These are phyloP conservation scores for Pseudogymnoascus destructans DNA, from an alignment of 2,329 filamentous ascomycete species.

Conservation along the genomic window DNA sequence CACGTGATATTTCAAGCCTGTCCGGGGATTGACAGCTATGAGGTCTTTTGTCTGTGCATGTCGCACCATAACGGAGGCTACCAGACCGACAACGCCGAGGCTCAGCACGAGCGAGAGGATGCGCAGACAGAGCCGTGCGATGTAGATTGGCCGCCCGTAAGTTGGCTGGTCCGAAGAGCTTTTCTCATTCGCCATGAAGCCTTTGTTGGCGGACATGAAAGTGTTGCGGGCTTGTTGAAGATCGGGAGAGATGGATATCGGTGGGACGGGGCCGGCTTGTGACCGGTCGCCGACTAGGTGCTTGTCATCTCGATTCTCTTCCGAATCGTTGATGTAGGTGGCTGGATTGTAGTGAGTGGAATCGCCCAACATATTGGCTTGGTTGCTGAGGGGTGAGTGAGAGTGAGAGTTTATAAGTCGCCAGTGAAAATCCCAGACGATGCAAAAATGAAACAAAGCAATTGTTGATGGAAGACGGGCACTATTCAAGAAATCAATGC, in stretches of 20 bases:
- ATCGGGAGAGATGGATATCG: not conserved
- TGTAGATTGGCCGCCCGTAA: not conserved
- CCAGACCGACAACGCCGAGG: not conserved
- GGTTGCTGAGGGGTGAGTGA: not conserved
- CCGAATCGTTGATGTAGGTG: not conserved
- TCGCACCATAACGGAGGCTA: not conserved
- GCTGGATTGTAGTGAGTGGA: conserved; percentile 2
- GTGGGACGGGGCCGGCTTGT: not conserved
- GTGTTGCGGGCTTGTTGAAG: not conserved
- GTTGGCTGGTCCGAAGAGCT: not conserved
- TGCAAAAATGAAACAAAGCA: not conserved
- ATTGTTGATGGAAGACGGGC: not conserved
- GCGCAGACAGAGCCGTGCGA: not conserved
- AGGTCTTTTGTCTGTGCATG: not conserved
- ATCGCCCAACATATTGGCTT: not conserved
- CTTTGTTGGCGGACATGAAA: conserved; percentile 1
- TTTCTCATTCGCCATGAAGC: not conserved
- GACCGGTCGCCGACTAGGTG: not conserved
- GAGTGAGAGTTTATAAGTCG: not conserved
- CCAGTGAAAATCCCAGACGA: not conserved
- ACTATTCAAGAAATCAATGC: not conserved
- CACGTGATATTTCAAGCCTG: not conserved
- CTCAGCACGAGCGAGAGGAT: not conserved
- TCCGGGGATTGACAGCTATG: not conserved
- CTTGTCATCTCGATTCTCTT: not conserved